A percentile compares a stretch with the other conserved stretches of the same genome.
phyloP scores from a whole-genome alignment of 139 green algal genomes.

The Bryopsis sp. region DNA sequence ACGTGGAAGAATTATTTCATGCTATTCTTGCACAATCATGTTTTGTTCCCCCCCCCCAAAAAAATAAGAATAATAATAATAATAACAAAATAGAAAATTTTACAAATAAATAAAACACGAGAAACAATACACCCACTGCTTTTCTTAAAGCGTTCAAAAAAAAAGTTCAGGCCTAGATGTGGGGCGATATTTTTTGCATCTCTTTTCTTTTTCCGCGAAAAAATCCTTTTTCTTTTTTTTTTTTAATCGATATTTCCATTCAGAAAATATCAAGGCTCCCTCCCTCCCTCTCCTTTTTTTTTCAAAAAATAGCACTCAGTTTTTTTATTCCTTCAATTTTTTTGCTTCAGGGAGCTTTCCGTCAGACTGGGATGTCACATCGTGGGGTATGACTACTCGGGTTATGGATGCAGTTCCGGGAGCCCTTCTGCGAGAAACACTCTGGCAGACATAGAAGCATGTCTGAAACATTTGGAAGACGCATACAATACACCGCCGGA shows the following conservation, averaged over 20 bases:
- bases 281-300: neutral
- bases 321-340: constrained; percentile 23
- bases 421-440: constrained; percentile 45
- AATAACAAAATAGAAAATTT: too few relatives aligned
- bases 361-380: constrained; percentile 14
- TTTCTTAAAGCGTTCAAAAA: too few relatives aligned
- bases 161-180: too few relatives aligned
- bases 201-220: constrained; percentile 22
- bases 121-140: too few relatives aligned
- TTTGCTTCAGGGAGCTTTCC: constrained; percentile 23
- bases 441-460: constrained; percentile 50
- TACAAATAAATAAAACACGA: too few relatives aligned
- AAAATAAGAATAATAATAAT: too few relatives aligned
- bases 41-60: too few relatives aligned
- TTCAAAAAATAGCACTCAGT: constrained; percentile 28
- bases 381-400: constrained; percentile 26
- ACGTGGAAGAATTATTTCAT: too few relatives aligned
- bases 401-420: constrained; percentile 29
- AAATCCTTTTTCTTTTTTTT: too few relatives aligned
- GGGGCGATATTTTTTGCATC: too few relatives aligned
- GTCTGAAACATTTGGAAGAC: constrained; percentile 32
- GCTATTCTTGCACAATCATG: too few relatives aligned
- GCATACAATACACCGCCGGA: constrained; percentile 24
- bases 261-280: constrained; percentile 35
- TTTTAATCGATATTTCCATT: constrained; percentile 50